A percentile compares a stretch with the other conserved stretches of the same genome.
phyloP scores from a whole-genome alignment of 441 rosid species.

The Eugenia klotzschiana region DNA sequence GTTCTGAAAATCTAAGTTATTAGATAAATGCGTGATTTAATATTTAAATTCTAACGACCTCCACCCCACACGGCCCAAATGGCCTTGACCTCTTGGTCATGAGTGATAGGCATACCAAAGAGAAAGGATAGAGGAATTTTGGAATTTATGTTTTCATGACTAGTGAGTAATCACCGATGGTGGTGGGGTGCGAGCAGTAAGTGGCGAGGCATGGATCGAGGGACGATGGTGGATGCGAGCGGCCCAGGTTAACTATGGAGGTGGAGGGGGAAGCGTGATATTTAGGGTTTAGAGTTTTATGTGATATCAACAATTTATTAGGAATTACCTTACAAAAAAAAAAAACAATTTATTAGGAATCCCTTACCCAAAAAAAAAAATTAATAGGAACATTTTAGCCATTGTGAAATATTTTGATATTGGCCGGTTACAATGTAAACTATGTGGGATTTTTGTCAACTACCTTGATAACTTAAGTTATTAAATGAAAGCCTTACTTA shows the following conservation, averaged over 20 bases:
- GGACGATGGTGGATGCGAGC: background rate
- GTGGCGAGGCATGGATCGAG: background rate
- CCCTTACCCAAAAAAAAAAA: too few relatives aligned
- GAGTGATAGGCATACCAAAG: background rate
- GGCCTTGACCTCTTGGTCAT: background rate
- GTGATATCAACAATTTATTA: background rate
- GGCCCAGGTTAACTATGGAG: background rate
- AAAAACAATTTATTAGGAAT: background rate
- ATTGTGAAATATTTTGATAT: background rate
- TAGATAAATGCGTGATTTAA: fast-evolving
- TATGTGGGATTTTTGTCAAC: background rate
- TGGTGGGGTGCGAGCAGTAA: background rate
- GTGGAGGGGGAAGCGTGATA: background rate
- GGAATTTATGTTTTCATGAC: background rate
- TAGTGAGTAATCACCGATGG: background rate
- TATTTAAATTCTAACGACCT: background rate
- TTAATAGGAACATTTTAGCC: background rate
- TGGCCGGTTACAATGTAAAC: background rate
- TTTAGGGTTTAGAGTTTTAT: background rate
- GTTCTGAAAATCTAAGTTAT: background rate
- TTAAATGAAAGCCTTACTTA: background rate
- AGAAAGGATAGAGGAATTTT: background rate
- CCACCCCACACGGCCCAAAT: background rate
- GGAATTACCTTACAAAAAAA: too few relatives aligned
- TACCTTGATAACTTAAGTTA: background rate